Base-by-base conservation (phyloP, 345 rosid genomes). In the Moringa oleifera region DNA sequence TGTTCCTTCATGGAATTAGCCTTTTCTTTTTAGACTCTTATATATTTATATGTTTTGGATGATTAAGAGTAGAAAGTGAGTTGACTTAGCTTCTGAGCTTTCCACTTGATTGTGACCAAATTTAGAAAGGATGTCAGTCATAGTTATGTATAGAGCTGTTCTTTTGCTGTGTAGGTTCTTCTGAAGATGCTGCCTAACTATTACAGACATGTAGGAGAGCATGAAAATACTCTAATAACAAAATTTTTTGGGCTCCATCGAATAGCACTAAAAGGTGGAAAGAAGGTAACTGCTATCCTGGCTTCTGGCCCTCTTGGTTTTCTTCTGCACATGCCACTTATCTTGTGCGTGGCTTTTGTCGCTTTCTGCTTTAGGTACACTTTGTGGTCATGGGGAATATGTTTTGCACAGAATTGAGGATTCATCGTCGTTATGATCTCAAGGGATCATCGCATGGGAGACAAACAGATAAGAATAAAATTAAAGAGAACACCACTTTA, bases 311-410 rank as follows among this genome's bases (percentile, higher is more conserved):
- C 12, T 5, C 47, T 28, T 41, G 6, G 1, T 1, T 41, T 15
- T 41, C 47, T 41, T 1, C 47, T 16, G 13, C 12, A 16, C 1
- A 11, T 41, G 47, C 12, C 47, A 41, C 47, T 22, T n/a, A 13
- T 57, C 31, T n/a, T 64, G 46, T 50, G 66, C 33, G 46, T 59
- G 49, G 69, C 10, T 65, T 54, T 63, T 47, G 21, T 54, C 58
- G 15, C 52, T 72, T 53, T 72, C 58, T 76, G 71, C 72, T 62
- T 69, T 70, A 94, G 99, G 99, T 90, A 66, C 89, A 88, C 20
- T 94, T 94, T 79, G 91, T 94, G 81, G 95, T 94, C 69, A 94
- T 94, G 99, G 99, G 99, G 37, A 94, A 90, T 73, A 94, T 94
- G 99, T 94, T 94, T 71, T 94, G 96, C 84, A 94, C 99, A 56